Conservation (phyloP, 2,329 filamentous ascomycete species). For the Aspergillus sp. region DNA sequence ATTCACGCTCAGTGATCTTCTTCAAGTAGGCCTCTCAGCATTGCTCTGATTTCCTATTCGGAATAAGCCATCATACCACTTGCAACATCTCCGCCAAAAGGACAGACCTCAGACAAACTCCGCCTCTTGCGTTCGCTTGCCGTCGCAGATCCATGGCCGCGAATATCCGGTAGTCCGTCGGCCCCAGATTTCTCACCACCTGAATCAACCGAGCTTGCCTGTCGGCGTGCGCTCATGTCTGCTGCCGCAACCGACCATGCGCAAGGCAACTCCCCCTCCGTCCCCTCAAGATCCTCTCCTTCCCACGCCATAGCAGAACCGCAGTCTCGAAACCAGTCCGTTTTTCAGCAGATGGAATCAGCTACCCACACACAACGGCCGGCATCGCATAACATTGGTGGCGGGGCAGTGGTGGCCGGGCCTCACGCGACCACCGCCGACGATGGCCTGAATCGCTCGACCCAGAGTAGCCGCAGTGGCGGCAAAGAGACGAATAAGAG, state of each 20-base stretch:
- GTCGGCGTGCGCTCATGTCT: slow-evolving; percentile 23
- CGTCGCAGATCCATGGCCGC: slow-evolving; percentile 21
- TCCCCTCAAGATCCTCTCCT: slow-evolving; percentile 11
- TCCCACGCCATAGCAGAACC: slow-evolving; percentile 16
- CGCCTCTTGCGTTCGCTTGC: background rate
- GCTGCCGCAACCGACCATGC: slow-evolving; percentile 30
- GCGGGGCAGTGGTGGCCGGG: slow-evolving; percentile 13
- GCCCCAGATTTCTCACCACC: slow-evolving; percentile 18
- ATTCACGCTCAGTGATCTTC: background rate
- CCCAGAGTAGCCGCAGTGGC: slow-evolving; percentile 15
- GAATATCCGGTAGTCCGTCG: slow-evolving; percentile 31
- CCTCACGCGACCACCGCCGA: slow-evolving; percentile 17
- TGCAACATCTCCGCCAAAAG: background rate
- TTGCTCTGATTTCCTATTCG: background rate
- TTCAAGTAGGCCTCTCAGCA: background rate
- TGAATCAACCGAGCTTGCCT: slow-evolving; percentile 13
- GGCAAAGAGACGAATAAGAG: slow-evolving; percentile 60
- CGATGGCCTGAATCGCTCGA: slow-evolving; percentile 10
- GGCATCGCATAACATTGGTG: slow-evolving; percentile 11
- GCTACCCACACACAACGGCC: slow-evolving; percentile 23
- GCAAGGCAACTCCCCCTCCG: slow-evolving; percentile 19
- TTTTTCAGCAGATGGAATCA: slow-evolving; percentile 32
- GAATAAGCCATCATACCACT: background rate
- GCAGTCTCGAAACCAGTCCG: slow-evolving; percentile 17
- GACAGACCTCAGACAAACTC: background rate